Evolutionary conservation across 441 rosid genomes (phyloP).

Genomic region (Pelargonium cotyledonis): DNA sequence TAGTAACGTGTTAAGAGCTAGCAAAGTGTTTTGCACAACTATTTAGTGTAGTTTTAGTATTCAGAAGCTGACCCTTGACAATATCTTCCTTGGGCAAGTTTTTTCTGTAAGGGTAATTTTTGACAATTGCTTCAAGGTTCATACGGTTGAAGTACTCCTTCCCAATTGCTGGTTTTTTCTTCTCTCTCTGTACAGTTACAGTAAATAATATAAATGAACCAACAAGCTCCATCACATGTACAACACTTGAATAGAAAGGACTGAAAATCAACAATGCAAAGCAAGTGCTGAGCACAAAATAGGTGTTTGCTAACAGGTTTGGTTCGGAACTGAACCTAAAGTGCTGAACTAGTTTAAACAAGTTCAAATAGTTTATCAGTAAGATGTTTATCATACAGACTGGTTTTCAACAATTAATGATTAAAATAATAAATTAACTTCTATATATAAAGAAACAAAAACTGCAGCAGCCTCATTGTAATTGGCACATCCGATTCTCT

Average conservation of each 20-base stretch:
- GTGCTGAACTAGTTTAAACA: background rate
- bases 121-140: conserved; percentile 91
- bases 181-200: conserved; percentile 64
- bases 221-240: conserved; percentile 15
- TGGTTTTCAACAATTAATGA: too few relatives aligned
- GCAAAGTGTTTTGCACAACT: conserved; percentile 7
- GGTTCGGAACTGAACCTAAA: background rate
- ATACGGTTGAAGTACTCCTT: conserved; percentile 92
- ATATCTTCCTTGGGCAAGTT: conserved; percentile 75
- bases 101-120: conserved; percentile 77
- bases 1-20: conserved; percentile 18
- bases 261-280: background rate
- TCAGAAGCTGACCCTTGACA: conserved; percentile 54
- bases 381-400: too few relatives aligned
- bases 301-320: background rate
- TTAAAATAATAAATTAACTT: too few relatives aligned
- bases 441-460: background rate
- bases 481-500: background rate
- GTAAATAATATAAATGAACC: conserved; percentile 19
- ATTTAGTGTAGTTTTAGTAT: conserved; percentile 7
- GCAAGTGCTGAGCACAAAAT: background rate
- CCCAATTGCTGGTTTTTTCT: conserved; percentile 79
- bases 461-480: background rate
- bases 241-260: conserved; percentile 6
- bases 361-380: background rate